These are phyloP conservation scores for Cicer arietinum DNA, from an alignment of 306 rosid species.

Conservation along the genomic window DNA sequence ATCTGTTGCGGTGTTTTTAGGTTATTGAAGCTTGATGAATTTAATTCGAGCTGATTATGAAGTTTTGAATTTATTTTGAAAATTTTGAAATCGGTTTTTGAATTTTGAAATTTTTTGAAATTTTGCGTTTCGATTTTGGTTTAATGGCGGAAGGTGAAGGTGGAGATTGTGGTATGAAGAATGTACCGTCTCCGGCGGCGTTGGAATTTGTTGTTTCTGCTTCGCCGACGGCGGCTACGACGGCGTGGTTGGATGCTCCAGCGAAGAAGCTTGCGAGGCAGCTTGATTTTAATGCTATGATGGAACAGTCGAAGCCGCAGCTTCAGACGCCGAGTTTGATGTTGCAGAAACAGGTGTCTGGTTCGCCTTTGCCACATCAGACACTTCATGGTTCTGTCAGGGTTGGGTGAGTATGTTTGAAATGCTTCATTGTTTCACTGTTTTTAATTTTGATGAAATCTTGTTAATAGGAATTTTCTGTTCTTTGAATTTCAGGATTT, in stretches of 20 bases:
- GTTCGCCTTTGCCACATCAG: slow-evolving; percentile 55
- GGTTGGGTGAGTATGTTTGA: slow-evolving; percentile 69
- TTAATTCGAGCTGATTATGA: slow-evolving; percentile 48
- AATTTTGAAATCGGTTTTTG: slow-evolving; percentile 45
- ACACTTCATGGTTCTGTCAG: slow-evolving; percentile 57
- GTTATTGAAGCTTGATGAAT: no score
- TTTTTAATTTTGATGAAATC: not conserved
- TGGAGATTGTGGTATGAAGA: slow-evolving; percentile 59
- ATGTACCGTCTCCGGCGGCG: slow-evolving; percentile 42
- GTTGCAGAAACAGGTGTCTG: slow-evolving; percentile 45
- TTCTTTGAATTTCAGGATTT: not conserved
- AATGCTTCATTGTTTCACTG: slow-evolving; percentile 3
- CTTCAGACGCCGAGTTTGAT: slow-evolving; percentile 42
- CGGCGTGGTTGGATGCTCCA: slow-evolving; percentile 64
- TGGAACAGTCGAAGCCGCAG: slow-evolving; percentile 55
- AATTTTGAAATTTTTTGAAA: slow-evolving; percentile 38
- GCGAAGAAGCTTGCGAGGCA: slow-evolving; percentile 93
- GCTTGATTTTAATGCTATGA: slow-evolving; percentile 82
- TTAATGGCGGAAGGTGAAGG: slow-evolving; percentile 90
- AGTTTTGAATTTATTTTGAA: slow-evolving; percentile 7
- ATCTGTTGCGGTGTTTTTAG: no score
- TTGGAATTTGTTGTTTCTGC: slow-evolving; percentile 45
- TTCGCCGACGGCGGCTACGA: slow-evolving; percentile 40
- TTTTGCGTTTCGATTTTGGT: slow-evolving; percentile 33
- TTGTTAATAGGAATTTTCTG: not conserved